Conservation (phyloP, 805 yeast genomes). For the Candida quercuum region DNA sequence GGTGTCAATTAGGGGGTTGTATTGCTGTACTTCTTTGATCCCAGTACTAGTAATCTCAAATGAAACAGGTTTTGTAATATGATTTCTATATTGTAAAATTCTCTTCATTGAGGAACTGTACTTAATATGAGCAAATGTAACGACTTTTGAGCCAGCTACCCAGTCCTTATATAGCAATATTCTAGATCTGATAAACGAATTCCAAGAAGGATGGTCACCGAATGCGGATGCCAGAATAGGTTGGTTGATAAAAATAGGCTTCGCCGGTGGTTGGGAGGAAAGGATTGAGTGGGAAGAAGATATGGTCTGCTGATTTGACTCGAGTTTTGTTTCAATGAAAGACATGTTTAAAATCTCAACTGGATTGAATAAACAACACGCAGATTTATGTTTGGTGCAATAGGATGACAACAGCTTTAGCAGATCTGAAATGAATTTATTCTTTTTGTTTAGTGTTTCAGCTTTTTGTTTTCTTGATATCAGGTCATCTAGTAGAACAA, state of each 20-base stretch:
- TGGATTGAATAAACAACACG: slow-evolving; percentile 14
- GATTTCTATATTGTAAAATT: slow-evolving; percentile 5
- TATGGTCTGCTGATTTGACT: background rate
- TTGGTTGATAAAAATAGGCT: slow-evolving; percentile 13
- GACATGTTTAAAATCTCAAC: slow-evolving; percentile 16
- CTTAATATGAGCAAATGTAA: slow-evolving; percentile 13
- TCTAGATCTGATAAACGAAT: slow-evolving; percentile 13
- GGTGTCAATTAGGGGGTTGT: background rate
- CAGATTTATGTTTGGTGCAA: slow-evolving; percentile 12
- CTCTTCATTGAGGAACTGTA: slow-evolving; percentile 14
- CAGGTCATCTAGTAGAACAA: slow-evolving; percentile 10
- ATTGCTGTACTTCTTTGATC: slow-evolving; percentile 5
- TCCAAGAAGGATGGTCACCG: slow-evolving; percentile 19
- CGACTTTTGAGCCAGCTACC: slow-evolving; percentile 6
- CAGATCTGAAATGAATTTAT: slow-evolving; percentile 8
- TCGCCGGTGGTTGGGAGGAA: slow-evolving; percentile 3
- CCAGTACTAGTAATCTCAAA: slow-evolving; percentile 8
- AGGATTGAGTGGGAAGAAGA: background rate
- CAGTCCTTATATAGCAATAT: slow-evolving; percentile 21
- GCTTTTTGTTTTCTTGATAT: slow-evolving; percentile 3
- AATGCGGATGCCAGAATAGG: slow-evolving; percentile 17
- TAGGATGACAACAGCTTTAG: slow-evolving; percentile 14
- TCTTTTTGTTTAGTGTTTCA: slow-evolving; percentile 4
- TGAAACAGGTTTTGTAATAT: slow-evolving; percentile 6
- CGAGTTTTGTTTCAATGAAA: slow-evolving; percentile 13